Percentiles rank a stretch among this genome's conserved stretches.
Evolutionary conservation across 768 basidiomycete genomes (phyloP).

Genomic region (Lactifluus volemus): DNA sequence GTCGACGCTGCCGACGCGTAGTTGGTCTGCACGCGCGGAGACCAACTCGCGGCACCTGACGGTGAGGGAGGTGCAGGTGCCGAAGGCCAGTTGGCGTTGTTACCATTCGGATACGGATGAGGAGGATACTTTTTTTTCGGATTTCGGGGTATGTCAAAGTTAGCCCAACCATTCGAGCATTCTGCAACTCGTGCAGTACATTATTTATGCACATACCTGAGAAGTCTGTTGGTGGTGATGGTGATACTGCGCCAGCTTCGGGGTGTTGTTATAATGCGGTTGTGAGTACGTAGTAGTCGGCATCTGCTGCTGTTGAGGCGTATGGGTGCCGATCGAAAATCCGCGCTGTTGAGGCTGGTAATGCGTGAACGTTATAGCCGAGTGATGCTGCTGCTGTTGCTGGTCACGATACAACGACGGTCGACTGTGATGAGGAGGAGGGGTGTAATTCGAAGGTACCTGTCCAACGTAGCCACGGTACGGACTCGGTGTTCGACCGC

Average conservation of each 20-base stretch:
- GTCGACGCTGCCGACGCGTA: background rate
- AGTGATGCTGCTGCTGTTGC: background rate
- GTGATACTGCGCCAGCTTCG: constrained; percentile 1
- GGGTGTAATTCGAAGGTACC: background rate
- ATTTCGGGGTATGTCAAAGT: too few relatives aligned
- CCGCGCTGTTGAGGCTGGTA: constrained; percentile 20
- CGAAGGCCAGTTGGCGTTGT: constrained; percentile 6
- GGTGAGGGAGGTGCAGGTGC: background rate
- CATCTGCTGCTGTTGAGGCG: background rate
- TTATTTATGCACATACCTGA: constrained; percentile 1
- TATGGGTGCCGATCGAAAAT: constrained; percentile 7
- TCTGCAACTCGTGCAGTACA: too few relatives aligned
- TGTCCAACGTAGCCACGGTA: constrained; percentile 9
- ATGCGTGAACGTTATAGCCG: constrained; percentile 18
- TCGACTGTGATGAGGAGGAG: background rate
- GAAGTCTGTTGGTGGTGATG: background rate
- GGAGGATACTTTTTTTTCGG: background rate
- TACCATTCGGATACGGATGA: constrained; percentile 8
- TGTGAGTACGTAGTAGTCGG: background rate
- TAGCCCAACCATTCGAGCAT: too few relatives aligned
- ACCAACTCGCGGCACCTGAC: background rate
- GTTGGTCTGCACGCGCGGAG: background rate
- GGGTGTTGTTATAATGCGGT: background rate
- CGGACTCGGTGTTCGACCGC: constrained; percentile 1
- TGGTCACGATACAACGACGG: background rate